Evolutionary conservation across 2,329 filamentous ascomycete genomes (phyloP), one percentile per base, ranked within the genome.

Genomic region (Fusarium sp.): DNA sequence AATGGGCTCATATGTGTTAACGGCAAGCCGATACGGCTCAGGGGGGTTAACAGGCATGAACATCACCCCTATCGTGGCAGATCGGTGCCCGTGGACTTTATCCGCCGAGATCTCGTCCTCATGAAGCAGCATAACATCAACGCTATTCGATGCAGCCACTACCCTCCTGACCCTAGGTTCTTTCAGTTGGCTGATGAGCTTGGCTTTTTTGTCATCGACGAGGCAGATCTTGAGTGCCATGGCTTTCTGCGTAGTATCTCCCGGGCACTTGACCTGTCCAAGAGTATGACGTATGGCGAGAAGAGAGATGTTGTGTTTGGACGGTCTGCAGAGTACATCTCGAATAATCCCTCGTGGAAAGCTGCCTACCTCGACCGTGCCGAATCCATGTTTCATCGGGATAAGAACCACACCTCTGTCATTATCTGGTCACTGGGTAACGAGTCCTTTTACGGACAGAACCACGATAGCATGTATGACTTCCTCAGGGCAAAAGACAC

Each of bases 121-220:
- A 63, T 63, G 60, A 63, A 63, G 14, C 60, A 63, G 13, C 58
- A 63, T 6, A 63, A 63, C n/a, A 63, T 63, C 7, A 63, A 63
- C 11, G 58, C 60, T 3, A 36, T 63, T 1, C 39, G 60, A 33
- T 63, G 58, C 4, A 63, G 60, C 0, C 60, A 63, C 8, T 63
- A 63, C 5, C 60, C 60, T 1, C 58, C 58, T 0, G 58, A 63
- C 1, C 60, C 60, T 2, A 63, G 60, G 60, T 2, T 63, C 0
- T 63, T 63, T 11, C 58, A 63, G 6, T 22, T 63, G 8, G 60
- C 60, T 4, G 60, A 63, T 5, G 58, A 63, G 20, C 6, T 63
- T 0, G 60, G 58, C 18, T 63, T 63, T 15, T 63, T 58, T 58
- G 60, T 63, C 14, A 63, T 63, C 58, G 58, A 63, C 3, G 60